Conservation (phyloP, 306 rosid species). For the Arachis stenosperma region DNA sequence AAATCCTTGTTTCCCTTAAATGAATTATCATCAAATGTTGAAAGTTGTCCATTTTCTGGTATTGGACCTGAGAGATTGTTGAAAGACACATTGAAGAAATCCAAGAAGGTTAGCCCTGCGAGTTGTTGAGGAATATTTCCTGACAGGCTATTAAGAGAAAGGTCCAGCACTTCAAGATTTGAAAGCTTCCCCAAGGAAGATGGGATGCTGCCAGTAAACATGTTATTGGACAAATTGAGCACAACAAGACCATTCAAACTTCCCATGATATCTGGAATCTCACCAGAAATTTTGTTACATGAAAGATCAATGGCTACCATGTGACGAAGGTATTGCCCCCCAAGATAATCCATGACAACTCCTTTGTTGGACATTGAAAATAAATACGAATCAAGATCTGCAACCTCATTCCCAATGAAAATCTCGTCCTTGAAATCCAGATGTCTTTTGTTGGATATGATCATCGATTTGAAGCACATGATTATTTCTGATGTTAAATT, state of each 20-base stretch:
- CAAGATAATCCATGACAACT: neutral
- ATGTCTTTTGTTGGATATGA: neutral
- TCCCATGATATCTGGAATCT: constrained; percentile 24
- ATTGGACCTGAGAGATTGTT: constrained; percentile 36
- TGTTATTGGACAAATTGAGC: constrained; percentile 39
- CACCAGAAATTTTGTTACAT: constrained; percentile 37
- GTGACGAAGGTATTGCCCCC: neutral
- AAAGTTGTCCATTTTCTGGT: constrained; percentile 32
- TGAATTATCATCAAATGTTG: constrained; percentile 14
- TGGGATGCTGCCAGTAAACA: constrained; percentile 36
- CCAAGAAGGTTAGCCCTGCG: constrained; percentile 30
- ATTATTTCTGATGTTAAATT: neutral
- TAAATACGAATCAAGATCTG: no score
- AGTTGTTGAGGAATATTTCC: constrained; percentile 34
- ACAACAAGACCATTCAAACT: constrained; percentile 19
- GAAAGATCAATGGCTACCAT: constrained; percentile 39
- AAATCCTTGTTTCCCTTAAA: constrained; percentile 36
- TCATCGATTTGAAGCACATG: neutral
- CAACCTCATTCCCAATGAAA: no score
- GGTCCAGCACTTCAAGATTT: constrained; percentile 38
- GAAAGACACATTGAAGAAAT: constrained; percentile 34
- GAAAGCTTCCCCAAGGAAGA: constrained; percentile 38
- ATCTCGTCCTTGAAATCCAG: no score
- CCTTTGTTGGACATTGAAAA: constrained; percentile 38
- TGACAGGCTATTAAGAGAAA: constrained; percentile 33